Base-by-base conservation (phyloP, 1,284 basidiomycete species). In the Meripilus lineatus region DNA sequence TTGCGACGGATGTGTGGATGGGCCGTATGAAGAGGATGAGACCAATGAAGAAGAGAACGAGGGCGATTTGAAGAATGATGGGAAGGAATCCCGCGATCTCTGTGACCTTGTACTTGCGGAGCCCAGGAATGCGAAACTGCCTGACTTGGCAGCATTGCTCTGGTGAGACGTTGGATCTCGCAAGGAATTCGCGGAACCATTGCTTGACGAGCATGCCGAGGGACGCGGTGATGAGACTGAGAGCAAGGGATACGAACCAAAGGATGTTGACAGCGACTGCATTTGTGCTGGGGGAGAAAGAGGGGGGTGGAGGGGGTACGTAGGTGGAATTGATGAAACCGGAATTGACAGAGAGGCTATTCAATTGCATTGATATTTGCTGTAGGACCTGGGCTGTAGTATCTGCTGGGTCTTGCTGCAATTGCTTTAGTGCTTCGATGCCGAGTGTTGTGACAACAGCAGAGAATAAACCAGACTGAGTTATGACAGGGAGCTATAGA, bases 381-480 rank as follows among this genome's bases (percentile, higher is more conserved):
- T 55, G 50, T 2, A 71, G 58, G 4, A 71, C 55, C 14, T 50
- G 38, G 5, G 63, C 54, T 2, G 62, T 62, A 2, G 50, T 51
- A 39, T 63, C 55, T n/a, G 52, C 52, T 6, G 65, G 58, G 38
- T 67, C 59, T 3, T 63, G 63, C 30, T 54, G 53, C 14, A 74
- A 59, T 8, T 53, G 58, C 39, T 62, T 58, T 49, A 67, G 68
- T 45, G 67, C 68, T 45, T 72, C 65, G n/a, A 72, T 58, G 38
- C 72, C 59, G 47, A 74, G 72, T 2, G 70, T 59, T 3, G 71
- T 71, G 35, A 72, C 53, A 25, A 66, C 68, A 2, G 68, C 69
- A 34, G 71, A 72, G 49, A 74, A 73, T 4, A 74, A 58, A 55
- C 70, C 71, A 38, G 71, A 40, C 48, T 43, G 15, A 7, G 18